Conservation (phyloP, 2,329 filamentous ascomycete species). For the Botryosphaeria dothidea region DNA sequence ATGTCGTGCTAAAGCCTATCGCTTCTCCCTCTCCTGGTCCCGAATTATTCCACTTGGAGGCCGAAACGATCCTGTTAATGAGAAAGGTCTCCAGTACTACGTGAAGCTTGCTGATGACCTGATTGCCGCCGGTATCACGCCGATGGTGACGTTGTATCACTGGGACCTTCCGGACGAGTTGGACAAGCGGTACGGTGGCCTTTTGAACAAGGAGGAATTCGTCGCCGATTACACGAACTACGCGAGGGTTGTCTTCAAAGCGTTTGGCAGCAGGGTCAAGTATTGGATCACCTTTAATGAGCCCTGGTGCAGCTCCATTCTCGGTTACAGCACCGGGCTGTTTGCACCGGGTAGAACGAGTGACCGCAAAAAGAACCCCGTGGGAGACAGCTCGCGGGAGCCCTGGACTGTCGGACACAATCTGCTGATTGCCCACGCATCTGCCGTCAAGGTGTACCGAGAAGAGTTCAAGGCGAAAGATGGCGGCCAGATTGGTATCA, state of each 20-base stretch:
- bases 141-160: conserved; percentile 43
- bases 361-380: conserved; percentile 68
- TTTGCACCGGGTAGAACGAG: conserved; percentile 84
- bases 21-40: conserved; percentile 40
- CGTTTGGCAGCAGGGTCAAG: conserved; percentile 72
- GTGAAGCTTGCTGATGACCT: conserved; percentile 41
- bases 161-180: conserved; percentile 61
- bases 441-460: conserved; percentile 78
- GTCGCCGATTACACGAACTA: conserved; percentile 79
- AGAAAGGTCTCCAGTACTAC: conserved; percentile 38
- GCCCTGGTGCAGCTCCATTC: conserved; percentile 80
- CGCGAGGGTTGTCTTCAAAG: conserved; percentile 72
- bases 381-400: conserved; percentile 74
- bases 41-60: conserved; percentile 54
- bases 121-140: conserved; percentile 37
- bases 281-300: conserved; percentile 92
- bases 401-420: conserved; percentile 83
- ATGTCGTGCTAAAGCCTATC: conserved; percentile 64
- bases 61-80: conserved; percentile 50
- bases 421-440: conserved; percentile 75
- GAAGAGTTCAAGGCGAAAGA: conserved; percentile 75
- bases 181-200: conserved; percentile 77
- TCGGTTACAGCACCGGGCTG: conserved; percentile 75
- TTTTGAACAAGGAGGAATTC: conserved; percentile 80
- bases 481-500: conserved; percentile 81